These are phyloP conservation scores for Nicotiana sylvestris DNA, from an alignment of 257 asterid genomes.

Conservation along the genomic window DNA sequence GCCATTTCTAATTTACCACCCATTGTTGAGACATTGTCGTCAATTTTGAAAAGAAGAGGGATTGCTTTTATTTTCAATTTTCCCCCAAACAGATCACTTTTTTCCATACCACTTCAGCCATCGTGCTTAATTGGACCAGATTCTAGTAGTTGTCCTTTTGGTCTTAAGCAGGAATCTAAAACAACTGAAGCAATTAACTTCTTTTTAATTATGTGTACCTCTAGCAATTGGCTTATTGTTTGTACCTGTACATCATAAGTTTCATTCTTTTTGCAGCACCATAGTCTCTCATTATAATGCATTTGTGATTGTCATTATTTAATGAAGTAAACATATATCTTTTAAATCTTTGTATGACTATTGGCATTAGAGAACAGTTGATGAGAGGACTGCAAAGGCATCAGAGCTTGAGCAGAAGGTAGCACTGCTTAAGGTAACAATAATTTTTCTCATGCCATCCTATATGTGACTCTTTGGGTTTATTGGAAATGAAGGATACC, in stretches of 20 bases:
- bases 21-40: neutral
- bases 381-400: conserved; percentile 87
- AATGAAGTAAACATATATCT: neutral
- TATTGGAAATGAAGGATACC: neutral
- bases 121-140: neutral
- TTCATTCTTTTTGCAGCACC: neutral
- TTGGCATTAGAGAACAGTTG: conserved; percentile 77
- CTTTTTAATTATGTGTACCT: neutral
- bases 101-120: neutral
- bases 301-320: neutral
- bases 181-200: neutral
- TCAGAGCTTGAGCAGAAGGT: conserved; percentile 98
- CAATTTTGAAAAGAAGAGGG: neutral
- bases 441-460: neutral
- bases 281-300: neutral
- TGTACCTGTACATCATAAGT: neutral
- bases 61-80: neutral
- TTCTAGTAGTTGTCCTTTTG: neutral
- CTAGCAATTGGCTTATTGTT: conserved; percentile 3
- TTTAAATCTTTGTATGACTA: neutral
- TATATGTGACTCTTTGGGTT: conserved; percentile 2
- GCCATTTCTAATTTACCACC: neutral
- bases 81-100: neutral
- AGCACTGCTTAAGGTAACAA: conserved; percentile 86
- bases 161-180: neutral